Evolutionary conservation across 352 stramenopile genomes (phyloP).

Genomic region (Phytophthora europaea): DNA sequence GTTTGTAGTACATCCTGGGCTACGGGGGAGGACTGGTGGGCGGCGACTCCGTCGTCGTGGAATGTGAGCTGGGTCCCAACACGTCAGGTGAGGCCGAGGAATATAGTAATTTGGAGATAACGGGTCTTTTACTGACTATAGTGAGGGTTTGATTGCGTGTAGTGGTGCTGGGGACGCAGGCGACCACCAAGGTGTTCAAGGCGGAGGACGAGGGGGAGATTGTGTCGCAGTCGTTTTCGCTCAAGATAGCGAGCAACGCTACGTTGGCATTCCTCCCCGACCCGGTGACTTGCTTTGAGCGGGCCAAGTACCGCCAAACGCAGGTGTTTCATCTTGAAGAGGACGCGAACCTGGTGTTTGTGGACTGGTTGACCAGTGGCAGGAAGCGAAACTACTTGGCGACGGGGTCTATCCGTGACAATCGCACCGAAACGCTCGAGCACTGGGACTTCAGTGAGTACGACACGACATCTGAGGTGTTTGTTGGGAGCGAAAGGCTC

Average conservation of each 20-base stretch:
- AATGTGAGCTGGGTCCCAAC: conserved; percentile 53
- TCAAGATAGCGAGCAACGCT: conserved; percentile 60
- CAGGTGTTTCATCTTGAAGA: conserved; percentile 67
- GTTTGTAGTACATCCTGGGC: conserved; percentile 79
- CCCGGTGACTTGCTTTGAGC: conserved; percentile 85
- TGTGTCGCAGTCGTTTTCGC: conserved; percentile 65
- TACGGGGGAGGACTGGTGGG: conserved; percentile 87
- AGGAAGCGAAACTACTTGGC: conserved; percentile 84
- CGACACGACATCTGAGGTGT: conserved; percentile 72
- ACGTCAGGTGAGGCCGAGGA: conserved; percentile 54
- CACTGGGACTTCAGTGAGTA: conserved; percentile 87
- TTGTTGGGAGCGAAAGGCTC: conserved; percentile 58
- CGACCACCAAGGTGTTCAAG: conserved; percentile 92
- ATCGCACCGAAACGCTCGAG: conserved; percentile 74
- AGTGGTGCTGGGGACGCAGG: conserved; percentile 84
- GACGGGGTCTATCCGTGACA: conserved; percentile 63
- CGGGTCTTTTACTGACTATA: conserved; percentile 12
- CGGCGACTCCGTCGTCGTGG: conserved; percentile 74
- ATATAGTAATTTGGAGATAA: neutral
- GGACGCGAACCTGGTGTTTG: conserved; percentile 74
- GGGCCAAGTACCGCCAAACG: conserved; percentile 72
- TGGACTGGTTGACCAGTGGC: conserved; percentile 90
- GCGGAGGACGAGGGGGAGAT: conserved; percentile 49
- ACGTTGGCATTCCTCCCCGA: conserved; percentile 83
- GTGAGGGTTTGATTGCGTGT: neutral